Evolutionary conservation across 2,329 filamentous ascomycete genomes (phyloP), one percentile per base, ranked within the genome.

Genomic region (Diplocarpon mali): DNA sequence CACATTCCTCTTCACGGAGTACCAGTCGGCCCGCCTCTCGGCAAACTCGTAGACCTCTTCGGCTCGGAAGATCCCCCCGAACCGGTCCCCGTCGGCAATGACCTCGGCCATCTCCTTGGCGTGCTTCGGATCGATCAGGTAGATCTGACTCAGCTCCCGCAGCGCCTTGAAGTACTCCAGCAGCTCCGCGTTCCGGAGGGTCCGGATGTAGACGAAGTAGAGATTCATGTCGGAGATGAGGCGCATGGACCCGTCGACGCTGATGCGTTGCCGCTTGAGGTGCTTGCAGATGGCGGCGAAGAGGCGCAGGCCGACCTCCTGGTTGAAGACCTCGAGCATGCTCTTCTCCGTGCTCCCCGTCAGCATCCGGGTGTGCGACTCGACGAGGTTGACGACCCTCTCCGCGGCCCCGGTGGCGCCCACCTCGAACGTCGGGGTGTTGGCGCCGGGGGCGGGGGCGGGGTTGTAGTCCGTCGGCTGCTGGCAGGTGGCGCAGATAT

Each of bases 31-130:
- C 55, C 92, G 72, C 54, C 92, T 71, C 65, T 95, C 88, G 1
- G 90, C 92, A 68, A 93, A 98, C 69, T 96, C 90, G 59, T 95
- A 95, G 3, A 96, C 92, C 68, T 98, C 92, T 64, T 98, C 92
- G 0, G 90, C 86, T 15, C 89, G 76, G 60, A 96, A 95, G 39
- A 98, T 85, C 11, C 92, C 92, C 20, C 85, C 76, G 62, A 96
- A 98, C 2, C 90, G 76, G 60, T 90, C 85, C 1, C 78, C 80
- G 61, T 98, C 92, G 0, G 92, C 89, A 60, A 98, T 95, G 45
- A 98, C 86, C 2, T 83, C 84, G 5, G 92, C 92, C 71, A 98
- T 83, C 63, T 96, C 92, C 63, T 94, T 94, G 12, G 92, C 86
- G 61, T 96, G 84, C 20, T 74, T 72, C 2, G 83, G 75, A 51